phyloP scores from a whole-genome alignment of 805 yeast genomes.

The Candida cerambycidarum region DNA sequence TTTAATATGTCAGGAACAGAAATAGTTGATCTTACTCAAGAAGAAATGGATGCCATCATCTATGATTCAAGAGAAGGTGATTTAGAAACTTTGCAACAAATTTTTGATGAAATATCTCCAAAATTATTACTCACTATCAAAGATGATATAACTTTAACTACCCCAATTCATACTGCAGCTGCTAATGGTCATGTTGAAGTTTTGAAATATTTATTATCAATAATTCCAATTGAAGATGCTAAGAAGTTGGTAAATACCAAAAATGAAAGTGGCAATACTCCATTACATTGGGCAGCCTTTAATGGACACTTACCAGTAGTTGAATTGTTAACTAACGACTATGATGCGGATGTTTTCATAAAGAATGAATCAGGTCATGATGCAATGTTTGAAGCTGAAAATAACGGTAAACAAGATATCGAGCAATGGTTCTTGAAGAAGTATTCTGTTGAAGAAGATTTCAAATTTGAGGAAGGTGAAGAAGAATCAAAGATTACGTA shows the following conservation, averaged over 20 bases:
- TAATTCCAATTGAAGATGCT: conserved; percentile 47
- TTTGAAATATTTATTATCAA: conserved; percentile 55
- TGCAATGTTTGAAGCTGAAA: conserved; percentile 85
- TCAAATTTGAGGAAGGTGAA: conserved; percentile 42
- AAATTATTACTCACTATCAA: conserved; percentile 43
- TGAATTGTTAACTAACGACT: conserved; percentile 66
- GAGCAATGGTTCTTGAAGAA: conserved; percentile 75
- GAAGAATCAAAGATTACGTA: conserved; percentile 44
- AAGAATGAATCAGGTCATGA: conserved; percentile 80
- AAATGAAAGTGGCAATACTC: conserved; percentile 88
- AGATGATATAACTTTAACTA: conserved; percentile 65
- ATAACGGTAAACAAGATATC: conserved; percentile 68
- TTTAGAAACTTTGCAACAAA: conserved; percentile 65
- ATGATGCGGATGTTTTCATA: conserved; percentile 75
- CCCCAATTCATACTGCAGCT: conserved; percentile 92
- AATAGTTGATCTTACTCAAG: conserved; percentile 48
- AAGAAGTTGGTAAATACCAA: conserved; percentile 27
- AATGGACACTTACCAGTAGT: conserved; percentile 81
- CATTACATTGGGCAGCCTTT: conserved; percentile 94
- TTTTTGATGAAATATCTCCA: conserved; percentile 60
- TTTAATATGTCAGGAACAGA: conserved; percentile 19
- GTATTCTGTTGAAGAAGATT: conserved; percentile 63
- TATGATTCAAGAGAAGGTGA: conserved; percentile 90
- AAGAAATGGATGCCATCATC: conserved; percentile 79
- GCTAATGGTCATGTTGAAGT: conserved; percentile 87